phyloP scores from a whole-genome alignment of 306 rosid species.

The Arachis stenosperma region DNA sequence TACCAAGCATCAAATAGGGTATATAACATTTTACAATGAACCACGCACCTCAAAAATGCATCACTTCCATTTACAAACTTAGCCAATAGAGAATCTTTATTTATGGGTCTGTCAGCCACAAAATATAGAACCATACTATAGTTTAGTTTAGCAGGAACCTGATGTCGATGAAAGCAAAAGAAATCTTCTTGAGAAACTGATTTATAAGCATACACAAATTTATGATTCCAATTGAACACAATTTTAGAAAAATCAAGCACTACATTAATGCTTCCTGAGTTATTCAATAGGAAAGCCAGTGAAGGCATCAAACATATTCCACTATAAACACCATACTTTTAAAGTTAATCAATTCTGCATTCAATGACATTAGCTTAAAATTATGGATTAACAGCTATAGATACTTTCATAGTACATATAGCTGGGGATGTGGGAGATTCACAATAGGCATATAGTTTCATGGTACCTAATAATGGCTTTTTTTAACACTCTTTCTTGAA shows the following conservation, averaged over 20 bases:
- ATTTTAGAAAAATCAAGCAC: constrained; percentile 5
- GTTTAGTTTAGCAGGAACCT: constrained; percentile 99
- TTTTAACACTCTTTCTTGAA: neutral
- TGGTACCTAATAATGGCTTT: constrained; percentile 21
- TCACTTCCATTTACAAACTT: constrained; percentile 87
- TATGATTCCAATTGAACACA: neutral
- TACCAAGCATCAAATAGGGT: constrained; percentile 31
- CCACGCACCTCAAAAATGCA: constrained; percentile 66
- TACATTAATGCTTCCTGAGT: constrained; percentile 8
- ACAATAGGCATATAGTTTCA: neutral
- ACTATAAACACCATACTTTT: neutral
- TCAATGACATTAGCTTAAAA: constrained; percentile 7
- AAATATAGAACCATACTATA: constrained; percentile 85
- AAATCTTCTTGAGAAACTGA: constrained; percentile 28
- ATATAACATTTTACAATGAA: constrained; percentile 29
- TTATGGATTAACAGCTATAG: neutral
- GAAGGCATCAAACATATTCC: constrained; percentile 13
- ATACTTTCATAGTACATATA: constrained; percentile 7
- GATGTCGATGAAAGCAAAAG: constrained; percentile 32
- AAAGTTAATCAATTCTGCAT: constrained; percentile 13
- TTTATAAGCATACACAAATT: neutral
- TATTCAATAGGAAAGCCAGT: neutral
- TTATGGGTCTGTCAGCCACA: constrained; percentile 83
- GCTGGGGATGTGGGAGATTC: neutral
- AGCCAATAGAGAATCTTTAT: constrained; percentile 70